A percentile compares a stretch with the other conserved stretches of the same genome.
Conservation (phyloP, 2,329 filamentous ascomycete species). For the Cordyceps javanica region DNA sequence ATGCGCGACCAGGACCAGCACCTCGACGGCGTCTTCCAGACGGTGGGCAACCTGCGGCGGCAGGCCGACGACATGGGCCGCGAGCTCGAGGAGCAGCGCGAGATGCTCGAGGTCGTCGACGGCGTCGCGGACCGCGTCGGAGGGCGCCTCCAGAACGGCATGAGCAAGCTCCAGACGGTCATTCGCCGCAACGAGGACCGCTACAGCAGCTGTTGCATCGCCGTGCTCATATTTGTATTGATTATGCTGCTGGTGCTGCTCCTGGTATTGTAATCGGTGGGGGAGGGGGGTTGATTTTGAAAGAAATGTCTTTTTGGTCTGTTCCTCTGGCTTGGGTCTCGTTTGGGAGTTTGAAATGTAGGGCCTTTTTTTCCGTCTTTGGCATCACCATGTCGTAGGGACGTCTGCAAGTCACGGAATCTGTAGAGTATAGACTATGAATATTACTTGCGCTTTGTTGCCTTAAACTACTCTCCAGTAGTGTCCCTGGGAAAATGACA, state of each 20-base stretch:
- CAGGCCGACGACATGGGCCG: slow-evolving; percentile 96
- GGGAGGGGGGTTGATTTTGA: not conserved
- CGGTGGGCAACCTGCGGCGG: slow-evolving; percentile 80
- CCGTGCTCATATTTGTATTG: slow-evolving; percentile 77
- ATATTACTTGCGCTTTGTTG: too few species aligned
- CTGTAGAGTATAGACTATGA: not conserved
- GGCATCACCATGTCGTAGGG: not conserved
- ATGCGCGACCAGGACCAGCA: slow-evolving; percentile 94
- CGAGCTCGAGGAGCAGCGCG: slow-evolving; percentile 89
- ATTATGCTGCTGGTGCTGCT: slow-evolving; percentile 81
- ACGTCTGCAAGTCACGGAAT: not conserved
- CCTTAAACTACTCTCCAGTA: too few species aligned
- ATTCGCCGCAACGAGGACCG: slow-evolving; percentile 86
- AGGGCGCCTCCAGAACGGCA: slow-evolving; percentile 74
- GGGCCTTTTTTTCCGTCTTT: not conserved
- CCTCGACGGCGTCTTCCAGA: slow-evolving; percentile 86
- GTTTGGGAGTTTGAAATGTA: slow-evolving; percentile 2
- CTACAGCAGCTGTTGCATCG: slow-evolving; percentile 86
- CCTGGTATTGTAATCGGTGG: slow-evolving; percentile 47
- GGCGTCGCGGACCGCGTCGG: slow-evolving; percentile 79
- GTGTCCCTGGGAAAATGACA: too few species aligned
- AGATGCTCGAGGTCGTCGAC: slow-evolving; percentile 83
- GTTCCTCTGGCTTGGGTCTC: not conserved
- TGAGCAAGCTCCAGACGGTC: slow-evolving; percentile 80
- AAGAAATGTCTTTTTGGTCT: not conserved